A percentile compares a stretch with the other conserved stretches of the same genome.
These are phyloP conservation scores for Eucalyptus cladocalyx DNA, from an alignment of 345 rosid genomes.

Conservation along the genomic window DNA sequence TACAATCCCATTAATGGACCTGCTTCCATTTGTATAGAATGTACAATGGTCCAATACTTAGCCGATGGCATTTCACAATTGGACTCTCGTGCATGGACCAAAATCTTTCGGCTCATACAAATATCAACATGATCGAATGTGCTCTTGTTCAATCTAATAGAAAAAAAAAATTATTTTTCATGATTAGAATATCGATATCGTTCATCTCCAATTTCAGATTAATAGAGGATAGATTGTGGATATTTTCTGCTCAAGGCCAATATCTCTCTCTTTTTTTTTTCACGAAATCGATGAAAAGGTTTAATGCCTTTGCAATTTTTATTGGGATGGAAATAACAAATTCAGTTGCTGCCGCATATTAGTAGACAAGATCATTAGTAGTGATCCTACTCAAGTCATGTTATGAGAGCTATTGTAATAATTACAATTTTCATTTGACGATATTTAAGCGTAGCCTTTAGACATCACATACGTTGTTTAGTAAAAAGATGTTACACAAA, in stretches of 20 bases:
- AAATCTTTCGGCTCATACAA: neutral
- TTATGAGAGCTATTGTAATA: neutral
- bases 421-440: neutral
- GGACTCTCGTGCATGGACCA: neutral
- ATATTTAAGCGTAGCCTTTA: accelerated
- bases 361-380: neutral
- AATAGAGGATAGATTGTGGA: neutral
- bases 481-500: neutral
- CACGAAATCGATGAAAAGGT: neutral
- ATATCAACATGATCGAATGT: neutral
- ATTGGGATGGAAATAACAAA: neutral
- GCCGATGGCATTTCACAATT: neutral
- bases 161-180: neutral
- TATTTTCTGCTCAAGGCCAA: neutral
- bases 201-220: neutral
- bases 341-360: neutral
- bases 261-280: neutral
- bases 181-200: neutral
- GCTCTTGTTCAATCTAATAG: neutral
- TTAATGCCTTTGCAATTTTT: neutral
- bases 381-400: neutral
- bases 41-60: neutral
- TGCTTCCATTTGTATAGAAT: neutral
- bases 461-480: neutral
- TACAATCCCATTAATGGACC: neutral